A percentile compares a stretch with the other conserved stretches of the same genome.
Conservation (phyloP, 1,284 basidiomycete species). For the Microbotryum saponariae region DNA sequence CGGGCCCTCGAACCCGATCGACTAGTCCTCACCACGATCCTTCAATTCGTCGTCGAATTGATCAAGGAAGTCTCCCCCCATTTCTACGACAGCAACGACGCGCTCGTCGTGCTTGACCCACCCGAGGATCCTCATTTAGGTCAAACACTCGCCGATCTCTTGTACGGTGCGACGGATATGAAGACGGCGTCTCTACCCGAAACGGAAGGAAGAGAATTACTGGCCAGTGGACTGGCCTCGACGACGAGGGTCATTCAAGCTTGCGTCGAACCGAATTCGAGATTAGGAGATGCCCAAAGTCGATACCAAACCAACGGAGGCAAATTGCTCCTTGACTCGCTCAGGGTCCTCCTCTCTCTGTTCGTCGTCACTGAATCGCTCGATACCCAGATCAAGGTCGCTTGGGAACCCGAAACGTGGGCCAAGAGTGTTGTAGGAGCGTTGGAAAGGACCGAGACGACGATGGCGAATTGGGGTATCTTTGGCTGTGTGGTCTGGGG, state of each 20-base stretch:
- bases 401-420: slow-evolving; percentile 41
- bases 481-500: slow-evolving; percentile 60
- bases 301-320: background rate
- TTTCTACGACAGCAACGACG: slow-evolving; percentile 13
- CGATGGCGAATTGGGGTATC: slow-evolving; percentile 53
- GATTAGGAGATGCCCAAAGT: no score
- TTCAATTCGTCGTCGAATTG: slow-evolving; percentile 19
- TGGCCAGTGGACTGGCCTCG: slow-evolving; percentile 14
- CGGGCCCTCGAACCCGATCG: slow-evolving; percentile 1
- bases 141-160: slow-evolving; percentile 7
- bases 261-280: background rate
- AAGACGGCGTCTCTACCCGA: slow-evolving; percentile 22
- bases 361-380: slow-evolving; percentile 1
- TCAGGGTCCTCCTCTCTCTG: slow-evolving; percentile 14
- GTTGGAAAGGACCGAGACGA: slow-evolving; percentile 24
- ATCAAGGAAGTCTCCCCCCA: slow-evolving; percentile 17
- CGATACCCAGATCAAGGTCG: slow-evolving; percentile 17
- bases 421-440: slow-evolving; percentile 32
- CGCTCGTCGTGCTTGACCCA: background rate
- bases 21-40: background rate
- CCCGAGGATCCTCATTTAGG: slow-evolving; percentile 6
- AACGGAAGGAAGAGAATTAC: slow-evolving; percentile 21
- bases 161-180: slow-evolving; percentile 23
- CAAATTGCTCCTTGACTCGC: slow-evolving; percentile 5
- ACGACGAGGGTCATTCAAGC: slow-evolving; percentile 7